A percentile compares a stretch with the other conserved stretches of the same genome.
These are phyloP conservation scores for Carex arenaria DNA, from an alignment of 202 grass and related monocot genomes.

Conservation along the genomic window DNA sequence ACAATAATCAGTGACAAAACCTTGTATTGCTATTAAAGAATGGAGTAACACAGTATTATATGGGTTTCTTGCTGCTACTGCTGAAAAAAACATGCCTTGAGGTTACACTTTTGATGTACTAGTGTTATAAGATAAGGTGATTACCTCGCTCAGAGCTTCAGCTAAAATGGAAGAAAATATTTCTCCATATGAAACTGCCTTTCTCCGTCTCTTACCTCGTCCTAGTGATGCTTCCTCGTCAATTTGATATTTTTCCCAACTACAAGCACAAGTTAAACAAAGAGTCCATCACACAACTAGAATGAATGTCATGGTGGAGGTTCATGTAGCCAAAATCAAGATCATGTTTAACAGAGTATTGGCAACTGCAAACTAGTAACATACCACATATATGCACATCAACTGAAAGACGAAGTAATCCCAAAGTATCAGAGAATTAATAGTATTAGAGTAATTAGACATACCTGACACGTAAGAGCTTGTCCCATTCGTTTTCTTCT, in stretches of 20 bases:
- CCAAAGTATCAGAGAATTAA: neutral
- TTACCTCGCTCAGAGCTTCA: slow-evolving; percentile 88
- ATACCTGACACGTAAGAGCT: slow-evolving; percentile 88
- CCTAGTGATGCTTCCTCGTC: slow-evolving; percentile 79
- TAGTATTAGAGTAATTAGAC: neutral
- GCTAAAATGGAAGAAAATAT: slow-evolving; percentile 57
- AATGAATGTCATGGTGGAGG: neutral
- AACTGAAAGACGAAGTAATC: neutral
- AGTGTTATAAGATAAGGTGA: too few species aligned
- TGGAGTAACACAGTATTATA: too few species aligned
- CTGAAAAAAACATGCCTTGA: too few species aligned
- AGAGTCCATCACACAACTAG: neutral
- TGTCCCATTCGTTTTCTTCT: slow-evolving; percentile 95
- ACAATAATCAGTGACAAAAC: slow-evolving; percentile 2
- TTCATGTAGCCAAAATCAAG: neutral
- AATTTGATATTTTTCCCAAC: slow-evolving; percentile 81
- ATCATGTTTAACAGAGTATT: neutral
- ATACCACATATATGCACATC: neutral
- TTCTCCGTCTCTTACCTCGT: slow-evolving; percentile 84
- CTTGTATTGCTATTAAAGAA: neutral
- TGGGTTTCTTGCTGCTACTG: too few species aligned
- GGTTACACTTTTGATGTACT: too few species aligned
- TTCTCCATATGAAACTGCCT: slow-evolving; percentile 85
- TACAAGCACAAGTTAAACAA: slow-evolving; percentile 16
- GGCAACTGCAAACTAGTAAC: neutral